Percentiles rank a stretch among this genome's conserved stretches.
Evolutionary conservation across 2,329 filamentous ascomycete species (phyloP).

Genomic region (Xylariaceae sp.): DNA sequence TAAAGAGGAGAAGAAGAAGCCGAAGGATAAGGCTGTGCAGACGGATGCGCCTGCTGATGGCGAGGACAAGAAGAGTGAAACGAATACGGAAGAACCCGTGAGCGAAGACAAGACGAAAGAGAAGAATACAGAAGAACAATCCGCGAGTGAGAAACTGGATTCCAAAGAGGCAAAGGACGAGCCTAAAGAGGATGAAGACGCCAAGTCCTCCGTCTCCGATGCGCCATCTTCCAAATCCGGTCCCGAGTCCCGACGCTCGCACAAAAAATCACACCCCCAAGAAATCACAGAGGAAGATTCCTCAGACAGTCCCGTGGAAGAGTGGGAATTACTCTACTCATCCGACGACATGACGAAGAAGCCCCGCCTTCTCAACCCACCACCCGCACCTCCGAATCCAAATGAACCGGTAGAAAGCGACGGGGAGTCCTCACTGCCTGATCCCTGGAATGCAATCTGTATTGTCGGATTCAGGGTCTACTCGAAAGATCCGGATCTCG

Average conservation of each 20-base stretch:
- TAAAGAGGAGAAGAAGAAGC: conserved; percentile 27
- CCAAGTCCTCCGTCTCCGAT: neutral
- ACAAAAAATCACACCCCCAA: conserved; percentile 13
- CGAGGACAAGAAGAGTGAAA: conserved; percentile 28
- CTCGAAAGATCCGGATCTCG: conserved; percentile 44
- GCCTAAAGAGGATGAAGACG: conserved; percentile 9
- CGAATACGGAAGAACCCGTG: conserved; percentile 18
- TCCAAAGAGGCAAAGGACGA: conserved; percentile 4
- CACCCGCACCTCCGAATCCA: conserved; percentile 20
- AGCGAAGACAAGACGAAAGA: conserved; percentile 28
- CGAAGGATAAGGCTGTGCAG: conserved; percentile 30
- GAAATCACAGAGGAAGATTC: conserved; percentile 46
- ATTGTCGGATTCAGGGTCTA: conserved; percentile 40
- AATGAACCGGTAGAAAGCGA: conserved; percentile 32
- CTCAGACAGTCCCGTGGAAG: conserved; percentile 54
- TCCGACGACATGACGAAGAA: conserved; percentile 53
- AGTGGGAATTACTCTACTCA: conserved; percentile 56
- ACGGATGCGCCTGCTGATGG: conserved; percentile 26
- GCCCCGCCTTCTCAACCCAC: conserved; percentile 37
- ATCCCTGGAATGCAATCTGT: conserved; percentile 40
- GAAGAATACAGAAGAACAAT: conserved; percentile 16
- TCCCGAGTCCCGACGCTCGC: neutral
- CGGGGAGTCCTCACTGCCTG: conserved; percentile 38
- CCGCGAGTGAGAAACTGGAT: conserved; percentile 11
- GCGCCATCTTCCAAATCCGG: conserved; percentile 3